phyloP scores from a whole-genome alignment of 139 green algal genomes.

The Chlamydomonas eustigma region DNA sequence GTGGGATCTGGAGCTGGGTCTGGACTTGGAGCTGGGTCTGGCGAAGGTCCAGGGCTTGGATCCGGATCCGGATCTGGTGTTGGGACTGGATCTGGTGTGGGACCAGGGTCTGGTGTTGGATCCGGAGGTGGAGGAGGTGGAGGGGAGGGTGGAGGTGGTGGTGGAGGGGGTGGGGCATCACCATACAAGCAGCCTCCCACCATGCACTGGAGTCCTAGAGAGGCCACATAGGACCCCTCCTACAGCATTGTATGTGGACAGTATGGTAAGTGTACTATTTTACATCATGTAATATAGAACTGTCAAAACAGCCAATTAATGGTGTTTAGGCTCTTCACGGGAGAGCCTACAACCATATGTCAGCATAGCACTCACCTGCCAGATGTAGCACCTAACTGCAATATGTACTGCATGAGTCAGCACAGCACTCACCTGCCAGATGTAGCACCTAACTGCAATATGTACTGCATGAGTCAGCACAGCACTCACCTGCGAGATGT shows the following conservation, averaged over 20 bases:
- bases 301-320: too few relatives aligned
- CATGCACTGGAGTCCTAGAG: slow-evolving; percentile 56
- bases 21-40: neutral
- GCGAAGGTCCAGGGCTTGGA: neutral
- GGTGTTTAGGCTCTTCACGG: too few relatives aligned
- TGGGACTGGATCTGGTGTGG: neutral
- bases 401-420: too few relatives aligned
- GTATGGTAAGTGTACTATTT: too few relatives aligned
- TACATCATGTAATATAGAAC: too few relatives aligned
- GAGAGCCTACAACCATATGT: too few relatives aligned
- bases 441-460: too few relatives aligned
- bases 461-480: neutral
- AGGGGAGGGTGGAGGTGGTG: slow-evolving; percentile 20
- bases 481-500: slow-evolving; percentile 50
- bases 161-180: slow-evolving; percentile 16
- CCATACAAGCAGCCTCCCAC: slow-evolving; percentile 55
- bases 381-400: too few relatives aligned
- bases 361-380: too few relatives aligned
- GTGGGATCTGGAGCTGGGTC: neutral
- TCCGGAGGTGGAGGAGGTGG: neutral
- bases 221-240: slow-evolving; percentile 52
- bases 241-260: too few relatives aligned
- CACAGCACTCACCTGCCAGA: too few relatives aligned
- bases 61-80: neutral
- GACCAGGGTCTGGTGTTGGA: neutral